Base-by-base conservation (phyloP, 331 rosid genomes). In the Quercus lobata region DNA sequence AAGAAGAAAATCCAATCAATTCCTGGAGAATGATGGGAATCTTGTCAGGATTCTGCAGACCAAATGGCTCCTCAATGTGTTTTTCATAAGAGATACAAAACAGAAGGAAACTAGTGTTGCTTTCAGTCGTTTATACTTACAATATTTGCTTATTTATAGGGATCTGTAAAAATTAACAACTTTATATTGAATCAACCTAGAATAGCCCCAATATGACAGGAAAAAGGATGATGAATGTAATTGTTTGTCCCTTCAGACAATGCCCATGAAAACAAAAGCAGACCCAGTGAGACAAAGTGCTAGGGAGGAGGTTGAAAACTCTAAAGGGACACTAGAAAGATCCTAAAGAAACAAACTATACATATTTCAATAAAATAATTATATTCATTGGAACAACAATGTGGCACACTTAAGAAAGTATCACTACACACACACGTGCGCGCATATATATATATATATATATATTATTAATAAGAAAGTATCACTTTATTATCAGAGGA, bases 401-500 rank as follows among this genome's bases (percentile, higher is more conserved):
- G 4, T 8, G 21, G 17, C 72, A 68, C 37, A 19, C 2, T 34
- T 34, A 68, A 68, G 52, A 34, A 34, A 41, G 46, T 41, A 41
- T 41, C 46, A 41, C 46, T 41, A 41, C 12, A 41, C 46, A 41
- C 46, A 37, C 41, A 35, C 9, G 0, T 2, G 0, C 35, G 0
- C 1, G 0, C 0, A 1, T 0, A 2, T 2, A 7, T 37, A 7
- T 41, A 8, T 37, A 7, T 7, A 8, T 41, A 41, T 37, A 37
- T 37, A 37, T 7, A 7, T 41, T 41, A 41, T 41, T 41, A 41
- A 41, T 8, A 41, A 41, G 46, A 41, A 68, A 68, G 72, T 34
- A 35, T 18, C 53, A 30, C 11, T 34, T 10, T 14, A 34, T 68
- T 6, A 35, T 68, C 17, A 7, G 18, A 35, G 72, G 53, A 18